Evolutionary conservation across 2,329 filamentous ascomycete genomes (phyloP), one percentile per base, ranked within the genome.

Genomic region (Ascochyta koolunga): DNA sequence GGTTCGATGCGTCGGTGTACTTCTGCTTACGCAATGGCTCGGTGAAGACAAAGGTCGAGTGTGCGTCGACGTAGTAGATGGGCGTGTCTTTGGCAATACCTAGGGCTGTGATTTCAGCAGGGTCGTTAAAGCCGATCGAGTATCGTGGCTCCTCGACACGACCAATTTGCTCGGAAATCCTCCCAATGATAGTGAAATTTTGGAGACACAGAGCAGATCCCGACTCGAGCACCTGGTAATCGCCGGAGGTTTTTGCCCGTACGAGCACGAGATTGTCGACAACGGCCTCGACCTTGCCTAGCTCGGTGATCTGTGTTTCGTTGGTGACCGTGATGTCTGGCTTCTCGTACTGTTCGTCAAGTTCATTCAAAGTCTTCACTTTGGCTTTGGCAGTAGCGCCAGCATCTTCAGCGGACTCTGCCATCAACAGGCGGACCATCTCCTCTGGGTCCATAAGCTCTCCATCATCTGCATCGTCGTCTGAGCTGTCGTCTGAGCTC

Each of bases 1-100:
- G 83, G 71, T 98, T 98, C 45, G 91, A 96, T 8, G 95, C 93
- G 74, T 99, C 95, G 9, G 91, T 95, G 55, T 92, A 91, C 77
- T 96, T 98, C 67, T 89, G 72, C 46, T 82, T 83, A 74, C 89
- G 89, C 52, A 98, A 79, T 6, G 88, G 86, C 71, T 95, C 85
- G 0, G 93, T 97, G 69, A 96, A 95, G 50, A 96, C 91, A 65
- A 89, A 96, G 0, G 83, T 87, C 35, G 91, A 91, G 71, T 95
- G 89, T 8, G 85, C 79, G 38, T 88, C 83, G 3, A 93, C 86
- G 69, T 96, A 98, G 77, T 85, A 96, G 2, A 98, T 78, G 42
- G 85, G 84, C 2, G 84, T 85, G 24, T 89, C 91, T 35, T 85
- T 78, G n/a, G 79, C 76, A n/a, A 96, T 75, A 5, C 86, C 88